phyloP scores from a whole-genome alignment of 2,329 filamentous ascomycete species.

The Tolypocladium ovalisporum region DNA sequence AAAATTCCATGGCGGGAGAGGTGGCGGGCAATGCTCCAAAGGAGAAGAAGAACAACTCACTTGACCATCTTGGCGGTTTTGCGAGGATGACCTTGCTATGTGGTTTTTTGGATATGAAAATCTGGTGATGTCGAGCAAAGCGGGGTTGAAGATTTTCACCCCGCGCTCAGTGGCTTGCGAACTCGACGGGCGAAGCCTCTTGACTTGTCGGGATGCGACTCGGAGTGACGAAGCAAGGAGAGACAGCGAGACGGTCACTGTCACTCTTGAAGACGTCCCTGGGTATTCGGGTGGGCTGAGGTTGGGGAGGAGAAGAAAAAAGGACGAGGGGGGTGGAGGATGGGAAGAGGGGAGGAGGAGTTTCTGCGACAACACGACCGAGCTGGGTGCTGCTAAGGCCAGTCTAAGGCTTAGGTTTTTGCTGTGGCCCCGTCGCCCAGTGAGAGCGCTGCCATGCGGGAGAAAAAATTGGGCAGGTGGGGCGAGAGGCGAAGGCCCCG shows the following conservation, averaged over 20 bases:
- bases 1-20: background rate
- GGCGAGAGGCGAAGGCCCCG: conserved; percentile 5
- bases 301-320: conserved; percentile 12
- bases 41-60: conserved; percentile 52
- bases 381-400: background rate
- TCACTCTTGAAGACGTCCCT: conserved; percentile 27
- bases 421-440: background rate
- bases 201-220: conserved; percentile 11
- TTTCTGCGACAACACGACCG: conserved; percentile 9
- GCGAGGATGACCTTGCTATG: conserved; percentile 31
- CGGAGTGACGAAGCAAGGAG: conserved; percentile 22
- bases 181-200: conserved; percentile 4
- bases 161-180: conserved; percentile 19
- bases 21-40: background rate
- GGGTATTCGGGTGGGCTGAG: conserved; percentile 11
- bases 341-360: conserved; percentile 3
- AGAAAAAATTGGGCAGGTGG: conserved; percentile 12
- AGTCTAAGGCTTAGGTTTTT: background rate
- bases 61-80: conserved; percentile 99
- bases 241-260: conserved; percentile 28
- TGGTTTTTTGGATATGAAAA: conserved; percentile 17
- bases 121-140: conserved; percentile 21
- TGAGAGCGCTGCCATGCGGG: conserved; percentile 1
- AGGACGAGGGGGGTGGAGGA: conserved; percentile 9
- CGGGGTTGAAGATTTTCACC: conserved; percentile 34